phyloP scores from a whole-genome alignment of 345 rosid genomes.

The Moringa oleifera region DNA sequence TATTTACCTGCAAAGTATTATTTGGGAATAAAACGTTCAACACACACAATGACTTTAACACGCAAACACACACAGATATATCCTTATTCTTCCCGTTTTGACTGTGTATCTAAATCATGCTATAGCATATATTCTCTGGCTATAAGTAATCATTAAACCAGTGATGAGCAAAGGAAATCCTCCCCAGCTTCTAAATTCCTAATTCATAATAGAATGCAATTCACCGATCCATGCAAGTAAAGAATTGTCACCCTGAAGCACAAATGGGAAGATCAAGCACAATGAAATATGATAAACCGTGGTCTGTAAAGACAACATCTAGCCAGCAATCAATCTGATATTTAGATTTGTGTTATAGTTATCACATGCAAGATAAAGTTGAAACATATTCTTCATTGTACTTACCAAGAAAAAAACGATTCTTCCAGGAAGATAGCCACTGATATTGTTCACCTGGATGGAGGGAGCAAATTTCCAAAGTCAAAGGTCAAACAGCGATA shows the following conservation, averaged over 20 bases:
- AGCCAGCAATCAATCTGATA: no score
- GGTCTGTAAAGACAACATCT: neutral
- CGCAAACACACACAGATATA: neutral
- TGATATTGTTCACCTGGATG: conserved; percentile 91
- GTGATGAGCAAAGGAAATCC: conserved; percentile 1
- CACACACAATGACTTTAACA: neutral
- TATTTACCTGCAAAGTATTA: conserved; percentile 67
- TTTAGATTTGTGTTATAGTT: neutral
- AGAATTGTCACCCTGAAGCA: neutral
- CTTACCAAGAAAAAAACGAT: conserved; percentile 98
- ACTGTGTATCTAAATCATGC: neutral
- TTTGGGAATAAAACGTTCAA: neutral
- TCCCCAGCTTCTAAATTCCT: neutral
- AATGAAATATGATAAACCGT: neutral
- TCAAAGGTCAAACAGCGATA: conserved; percentile 4
- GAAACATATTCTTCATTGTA: neutral
- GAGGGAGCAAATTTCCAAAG: conserved; percentile 6
- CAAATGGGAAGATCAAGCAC: neutral
- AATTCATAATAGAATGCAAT: neutral
- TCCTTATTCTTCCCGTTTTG: neutral
- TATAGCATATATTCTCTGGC: neutral
- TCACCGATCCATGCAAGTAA: neutral
- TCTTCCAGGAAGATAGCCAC: conserved; percentile 99
- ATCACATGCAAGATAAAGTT: neutral
- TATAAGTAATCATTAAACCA: neutral